phyloP scores from a whole-genome alignment of 768 basidiomycete genomes.

The Macrolepiota dolichaula region DNA sequence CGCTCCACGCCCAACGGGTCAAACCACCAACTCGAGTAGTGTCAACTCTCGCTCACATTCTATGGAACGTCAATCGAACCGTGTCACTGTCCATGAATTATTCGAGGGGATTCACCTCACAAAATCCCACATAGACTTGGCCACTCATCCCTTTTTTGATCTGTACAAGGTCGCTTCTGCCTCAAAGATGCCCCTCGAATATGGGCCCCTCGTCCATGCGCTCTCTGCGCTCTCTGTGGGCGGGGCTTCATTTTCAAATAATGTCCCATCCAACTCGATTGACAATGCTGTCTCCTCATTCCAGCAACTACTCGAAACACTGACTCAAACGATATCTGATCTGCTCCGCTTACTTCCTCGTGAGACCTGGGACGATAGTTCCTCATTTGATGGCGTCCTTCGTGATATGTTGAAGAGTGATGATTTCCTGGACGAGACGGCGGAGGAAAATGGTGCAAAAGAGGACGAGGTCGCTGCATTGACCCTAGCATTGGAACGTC shows the following conservation, averaged over 20 bases:
- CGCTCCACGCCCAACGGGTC: slow-evolving; percentile 31
- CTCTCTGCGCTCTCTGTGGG: slow-evolving; percentile 83
- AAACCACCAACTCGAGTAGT: slow-evolving; percentile 44
- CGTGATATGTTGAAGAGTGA: slow-evolving; percentile 88
- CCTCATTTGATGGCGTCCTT: slow-evolving; percentile 82
- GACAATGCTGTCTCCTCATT: slow-evolving; percentile 89
- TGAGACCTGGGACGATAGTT: slow-evolving; percentile 88
- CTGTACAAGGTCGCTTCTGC: slow-evolving; percentile 65
- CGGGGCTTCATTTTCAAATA: slow-evolving; percentile 79
- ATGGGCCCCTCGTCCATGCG: slow-evolving; percentile 82
- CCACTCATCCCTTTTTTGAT: slow-evolving; percentile 76
- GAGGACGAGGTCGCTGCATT: slow-evolving; percentile 85
- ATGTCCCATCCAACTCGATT: slow-evolving; percentile 84
- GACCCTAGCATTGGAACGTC: slow-evolving; percentile 79
- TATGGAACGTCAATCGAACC: slow-evolving; percentile 41
- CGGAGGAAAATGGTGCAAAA: slow-evolving; percentile 58
- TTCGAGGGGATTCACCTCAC: slow-evolving; percentile 63
- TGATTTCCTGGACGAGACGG: slow-evolving; percentile 77
- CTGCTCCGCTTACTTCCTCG: slow-evolving; percentile 80
- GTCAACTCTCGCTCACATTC: slow-evolving; percentile 62
- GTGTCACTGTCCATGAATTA: slow-evolving; percentile 58
- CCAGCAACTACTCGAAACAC: slow-evolving; percentile 82
- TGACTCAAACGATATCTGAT: slow-evolving; percentile 89
- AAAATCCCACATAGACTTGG: slow-evolving; percentile 61
- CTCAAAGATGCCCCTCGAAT: slow-evolving; percentile 79